Base-by-base conservation (phyloP, 2,329 filamentous ascomycete genomes). In the Cordyceps militaris region DNA sequence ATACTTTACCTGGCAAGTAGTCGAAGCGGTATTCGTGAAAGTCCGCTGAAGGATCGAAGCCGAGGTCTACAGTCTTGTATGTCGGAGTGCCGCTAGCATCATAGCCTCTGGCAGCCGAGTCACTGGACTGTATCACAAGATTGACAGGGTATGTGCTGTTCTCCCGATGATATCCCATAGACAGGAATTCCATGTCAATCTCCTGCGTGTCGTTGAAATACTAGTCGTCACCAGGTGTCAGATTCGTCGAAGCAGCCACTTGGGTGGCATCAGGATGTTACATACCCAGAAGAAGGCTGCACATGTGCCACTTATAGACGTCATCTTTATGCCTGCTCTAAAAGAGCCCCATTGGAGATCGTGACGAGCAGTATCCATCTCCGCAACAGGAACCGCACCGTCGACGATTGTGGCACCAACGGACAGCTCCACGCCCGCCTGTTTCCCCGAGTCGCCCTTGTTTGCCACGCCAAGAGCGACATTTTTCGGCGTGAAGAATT, bases 1-100 rank as follows among this genome's bases (percentile, higher is more conserved):
- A 68, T 9, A 92, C 85, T 1, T 74, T 74, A 0, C 75, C 76
- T 0, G 81, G 78, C 16, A 84, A 69, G 73, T 88, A 91, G 70
- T 93, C 89, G 69, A 92, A 87, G 38, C 89, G 86, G 66, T 91
- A 91, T 71, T 92, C 88, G 70, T 92, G 88, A 65, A 87, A 89
- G 42, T 68, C 80, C 0, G 70, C 67, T 0, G 84, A 82, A 0
- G 88, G 86, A 61, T 86, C 75, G 70, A 91, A 92, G 0, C 80
- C 76, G 1, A 92, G 76, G 50, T 81, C 73, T 30, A 81, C 73
- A 40, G 80, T 73, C 56, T 78, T 67, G 69, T 84, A 89, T 54
- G 77, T 81, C 3, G 76, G 74, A 2, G 86, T 87, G 52, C 73
- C 72, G 43, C 76, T 75, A 1, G 87, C 86, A 64, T 89, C 79